Conservation (phyloP, 1,284 basidiomycete genomes). For the Boletus nobilissimus region DNA sequence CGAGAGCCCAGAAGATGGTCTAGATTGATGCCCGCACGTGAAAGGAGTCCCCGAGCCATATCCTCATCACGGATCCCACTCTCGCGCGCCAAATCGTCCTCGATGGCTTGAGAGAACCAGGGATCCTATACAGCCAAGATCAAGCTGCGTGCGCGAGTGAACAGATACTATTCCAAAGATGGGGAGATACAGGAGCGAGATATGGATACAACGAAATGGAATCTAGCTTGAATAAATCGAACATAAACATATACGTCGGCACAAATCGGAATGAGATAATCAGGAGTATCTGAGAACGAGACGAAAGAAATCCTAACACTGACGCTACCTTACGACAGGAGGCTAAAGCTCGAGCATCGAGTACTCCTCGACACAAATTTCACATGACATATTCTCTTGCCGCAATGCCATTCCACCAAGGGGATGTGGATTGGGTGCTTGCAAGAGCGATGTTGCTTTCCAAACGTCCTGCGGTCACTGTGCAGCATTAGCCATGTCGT, state of each 20-base stretch:
- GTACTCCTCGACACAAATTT: not conserved
- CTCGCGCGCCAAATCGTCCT: conserved; percentile 29
- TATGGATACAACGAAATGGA: too few relatives aligned
- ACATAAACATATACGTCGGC: too few relatives aligned
- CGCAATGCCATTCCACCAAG: conserved; percentile 9
- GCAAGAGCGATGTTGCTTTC: not conserved
- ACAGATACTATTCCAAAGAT: too few relatives aligned
- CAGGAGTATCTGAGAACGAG: too few relatives aligned
- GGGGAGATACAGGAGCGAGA: too few relatives aligned
- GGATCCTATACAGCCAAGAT: conserved; percentile 28
- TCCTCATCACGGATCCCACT: conserved; percentile 44
- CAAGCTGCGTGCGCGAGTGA: not conserved
- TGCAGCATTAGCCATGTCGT: not conserved
- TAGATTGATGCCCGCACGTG: conserved; percentile 38
- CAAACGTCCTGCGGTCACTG: not conserved
- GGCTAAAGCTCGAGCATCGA: too few relatives aligned
- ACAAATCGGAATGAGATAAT: too few relatives aligned
- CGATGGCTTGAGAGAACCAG: conserved; percentile 32
- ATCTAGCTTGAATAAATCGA: too few relatives aligned
- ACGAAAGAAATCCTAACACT: too few relatives aligned
- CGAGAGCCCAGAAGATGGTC: conserved; percentile 36
- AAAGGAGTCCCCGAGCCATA: conserved; percentile 42
- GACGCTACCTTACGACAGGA: too few relatives aligned
- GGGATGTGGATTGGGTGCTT: not conserved
- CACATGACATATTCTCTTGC: not conserved